Base-by-base conservation (phyloP, 108 stramenopile genomes). In the Stephanodiscus minutulus region DNA sequence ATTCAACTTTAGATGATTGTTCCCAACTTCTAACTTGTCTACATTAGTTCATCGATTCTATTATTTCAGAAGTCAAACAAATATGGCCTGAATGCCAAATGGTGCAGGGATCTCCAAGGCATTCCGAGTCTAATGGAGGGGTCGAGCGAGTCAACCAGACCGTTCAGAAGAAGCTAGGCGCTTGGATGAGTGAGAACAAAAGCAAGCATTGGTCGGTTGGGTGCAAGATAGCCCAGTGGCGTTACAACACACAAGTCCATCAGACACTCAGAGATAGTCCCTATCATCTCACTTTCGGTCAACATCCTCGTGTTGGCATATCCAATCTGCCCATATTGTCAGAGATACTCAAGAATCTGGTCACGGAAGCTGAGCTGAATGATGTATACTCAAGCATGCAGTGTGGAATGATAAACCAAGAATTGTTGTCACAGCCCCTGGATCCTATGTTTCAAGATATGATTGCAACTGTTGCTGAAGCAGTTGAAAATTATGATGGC, bases 91-190 rank as follows among this genome's bases (percentile, higher is more conserved):
- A 37, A 20, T 37, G 35, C 31, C 25, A 37, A 5, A 13, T 27
- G 35, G 58, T n/a, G n/a, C n/a, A n/a, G 33, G 58, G 58, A 59
- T 37, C 31, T 15, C 35, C 58, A 27, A 27, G 35, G 18, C 58
- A 59, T 20, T 59, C 58, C 5, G 58, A 59, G 29, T 59, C 58
- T n/a, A 59, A 59, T 59, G 58, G 58, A 13, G 58, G 29, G 15
- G 58, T 59, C 33, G 58, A 59, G 18, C 25, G 35, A 1, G 35
- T 35, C 35, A 59, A 59, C 18, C 58, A 20, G 4, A 35, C 58
- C 18, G 36, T 37, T 37, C 35, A 59, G 29, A 8, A 35, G 35
- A 59, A 59, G 35, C 12, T 37, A 1, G 35, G 28, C 18, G 35
- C 13, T 5, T 59, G 58, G 58, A 59, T 59, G 58, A 31, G 17